These are phyloP conservation scores for Pyrenochaeta sp. DNA, from an alignment of 2,329 filamentous ascomycete species.

Conservation along the genomic window DNA sequence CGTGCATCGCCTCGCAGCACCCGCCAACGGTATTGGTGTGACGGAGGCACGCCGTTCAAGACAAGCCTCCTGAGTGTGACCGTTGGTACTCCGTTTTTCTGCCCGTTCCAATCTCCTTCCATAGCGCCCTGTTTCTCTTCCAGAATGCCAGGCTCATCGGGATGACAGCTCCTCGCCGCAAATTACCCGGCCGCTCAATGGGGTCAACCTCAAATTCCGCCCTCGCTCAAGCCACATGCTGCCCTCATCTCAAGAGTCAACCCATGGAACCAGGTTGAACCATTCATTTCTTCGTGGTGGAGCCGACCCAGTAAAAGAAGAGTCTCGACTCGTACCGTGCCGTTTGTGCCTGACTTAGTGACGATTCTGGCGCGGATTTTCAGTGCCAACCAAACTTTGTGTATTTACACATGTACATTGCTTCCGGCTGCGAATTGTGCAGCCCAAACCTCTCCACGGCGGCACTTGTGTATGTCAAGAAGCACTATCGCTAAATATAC, in stretches of 20 bases:
- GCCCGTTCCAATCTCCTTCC: neutral
- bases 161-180: neutral
- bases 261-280: slow-evolving; percentile 4
- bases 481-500: slow-evolving; percentile 1
- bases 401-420: slow-evolving; percentile 1
- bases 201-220: slow-evolving; percentile 9
- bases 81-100: too few relatives aligned
- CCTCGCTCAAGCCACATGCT: slow-evolving; percentile 18
- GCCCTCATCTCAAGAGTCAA: slow-evolving; percentile 10
- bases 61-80: neutral
- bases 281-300: neutral
- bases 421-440: neutral
- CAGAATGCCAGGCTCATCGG: neutral
- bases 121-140: neutral
- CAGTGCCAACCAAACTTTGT: neutral
- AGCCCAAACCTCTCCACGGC: neutral
- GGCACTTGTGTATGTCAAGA: neutral
- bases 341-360: neutral
- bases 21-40: slow-evolving; percentile 5
- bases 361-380: too few relatives aligned
- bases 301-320: neutral
- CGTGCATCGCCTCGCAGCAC: slow-evolving; percentile 7
- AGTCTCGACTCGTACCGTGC: slow-evolving; percentile 9
- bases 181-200: slow-evolving; percentile 4
- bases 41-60: neutral